A percentile compares a stretch with the other conserved stretches of the same genome.
phyloP scores from a whole-genome alignment of 352 stramenopile species.

The Globisporangium cystogenes region DNA sequence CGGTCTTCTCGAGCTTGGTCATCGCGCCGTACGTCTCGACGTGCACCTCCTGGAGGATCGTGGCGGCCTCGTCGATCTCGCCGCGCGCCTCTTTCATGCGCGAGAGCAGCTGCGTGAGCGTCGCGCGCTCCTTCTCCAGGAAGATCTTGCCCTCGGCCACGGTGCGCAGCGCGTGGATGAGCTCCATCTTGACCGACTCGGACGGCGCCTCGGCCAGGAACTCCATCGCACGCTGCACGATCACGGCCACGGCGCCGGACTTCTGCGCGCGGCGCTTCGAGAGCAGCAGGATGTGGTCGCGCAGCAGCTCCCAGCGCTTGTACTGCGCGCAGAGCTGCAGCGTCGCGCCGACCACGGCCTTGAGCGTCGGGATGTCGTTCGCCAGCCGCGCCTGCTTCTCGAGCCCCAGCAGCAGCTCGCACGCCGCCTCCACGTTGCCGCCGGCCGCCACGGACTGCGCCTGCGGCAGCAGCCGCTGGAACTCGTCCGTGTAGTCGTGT shows the following conservation, averaged over 20 bases:
- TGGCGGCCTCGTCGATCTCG: conserved; percentile 90
- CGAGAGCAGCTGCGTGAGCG: conserved; percentile 90
- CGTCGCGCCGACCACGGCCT: conserved; percentile 67
- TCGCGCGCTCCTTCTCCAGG: conserved; percentile 94
- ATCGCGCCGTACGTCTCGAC: conserved; percentile 98
- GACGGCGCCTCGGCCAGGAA: conserved; percentile 71
- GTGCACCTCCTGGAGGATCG: conserved; percentile 97
- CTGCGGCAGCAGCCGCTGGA: conserved; percentile 59
- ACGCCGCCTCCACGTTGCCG: conserved; percentile 77
- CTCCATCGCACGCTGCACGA: conserved; percentile 84
- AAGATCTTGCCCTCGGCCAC: conserved; percentile 98
- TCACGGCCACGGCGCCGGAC: conserved; percentile 74
- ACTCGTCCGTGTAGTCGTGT: conserved; percentile 60
- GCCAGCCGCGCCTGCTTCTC: conserved; percentile 78
- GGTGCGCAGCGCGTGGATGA: conserved; percentile 92
- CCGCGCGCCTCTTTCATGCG: conserved; percentile 91
- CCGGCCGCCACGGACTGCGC: conserved; percentile 51
- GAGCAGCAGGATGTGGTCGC: conserved; percentile 80
- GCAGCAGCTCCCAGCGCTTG: conserved; percentile 88
- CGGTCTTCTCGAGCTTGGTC: conserved; percentile 97
- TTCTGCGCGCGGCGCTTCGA: conserved; percentile 88
- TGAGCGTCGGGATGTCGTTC: conserved; percentile 86
- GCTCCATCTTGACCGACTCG: conserved; percentile 84
- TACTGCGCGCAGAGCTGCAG: conserved; percentile 74
- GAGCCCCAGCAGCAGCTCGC: conserved; percentile 80